These are phyloP conservation scores for Xylaria hypoxylon DNA, from an alignment of 2,329 filamentous ascomycete species.

Conservation along the genomic window DNA sequence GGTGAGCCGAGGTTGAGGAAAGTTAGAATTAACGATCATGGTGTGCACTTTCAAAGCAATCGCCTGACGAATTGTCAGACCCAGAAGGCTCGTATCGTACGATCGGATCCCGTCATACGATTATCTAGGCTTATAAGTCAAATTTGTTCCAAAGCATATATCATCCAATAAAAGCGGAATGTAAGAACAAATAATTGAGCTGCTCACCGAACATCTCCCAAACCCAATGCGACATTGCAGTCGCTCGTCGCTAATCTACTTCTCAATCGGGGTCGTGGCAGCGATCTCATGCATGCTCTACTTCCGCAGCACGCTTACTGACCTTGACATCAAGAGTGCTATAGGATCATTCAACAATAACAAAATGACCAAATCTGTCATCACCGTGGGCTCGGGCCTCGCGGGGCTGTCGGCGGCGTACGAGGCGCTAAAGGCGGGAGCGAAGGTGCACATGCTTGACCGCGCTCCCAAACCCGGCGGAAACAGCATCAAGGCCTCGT, in stretches of 20 bases:
- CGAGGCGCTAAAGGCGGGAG: slow-evolving; percentile 63
- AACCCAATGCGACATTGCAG: slow-evolving; percentile 28
- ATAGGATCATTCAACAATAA: not conserved
- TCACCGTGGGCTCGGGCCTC: slow-evolving; percentile 74
- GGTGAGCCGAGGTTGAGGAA: slow-evolving; percentile 11
- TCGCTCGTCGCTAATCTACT: slow-evolving; percentile 38
- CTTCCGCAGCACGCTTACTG: slow-evolving; percentile 33
- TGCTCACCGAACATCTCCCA: not conserved
- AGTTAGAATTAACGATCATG: slow-evolving; percentile 15
- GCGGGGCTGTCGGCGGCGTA: slow-evolving; percentile 71
- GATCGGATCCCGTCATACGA: slow-evolving; percentile 37
- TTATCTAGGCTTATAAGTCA: slow-evolving; percentile 14
- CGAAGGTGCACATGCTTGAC: slow-evolving; percentile 69
- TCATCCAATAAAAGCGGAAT: slow-evolving; percentile 3
- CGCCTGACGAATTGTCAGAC: slow-evolving; percentile 16
- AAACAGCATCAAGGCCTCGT: slow-evolving; percentile 75
- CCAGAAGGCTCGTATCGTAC: slow-evolving; percentile 25
- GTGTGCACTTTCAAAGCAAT: slow-evolving; percentile 12
- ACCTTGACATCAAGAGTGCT: not conserved
- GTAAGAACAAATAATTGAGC: not conserved
- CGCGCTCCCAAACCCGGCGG: slow-evolving; percentile 70
- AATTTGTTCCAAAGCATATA: not conserved
- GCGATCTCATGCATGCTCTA: slow-evolving; percentile 44
- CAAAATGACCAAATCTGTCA: slow-evolving; percentile 53
- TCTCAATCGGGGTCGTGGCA: slow-evolving; percentile 41